Conservation (phyloP, 2,329 filamentous ascomycete species). For the Arthrinium puccinioides region DNA sequence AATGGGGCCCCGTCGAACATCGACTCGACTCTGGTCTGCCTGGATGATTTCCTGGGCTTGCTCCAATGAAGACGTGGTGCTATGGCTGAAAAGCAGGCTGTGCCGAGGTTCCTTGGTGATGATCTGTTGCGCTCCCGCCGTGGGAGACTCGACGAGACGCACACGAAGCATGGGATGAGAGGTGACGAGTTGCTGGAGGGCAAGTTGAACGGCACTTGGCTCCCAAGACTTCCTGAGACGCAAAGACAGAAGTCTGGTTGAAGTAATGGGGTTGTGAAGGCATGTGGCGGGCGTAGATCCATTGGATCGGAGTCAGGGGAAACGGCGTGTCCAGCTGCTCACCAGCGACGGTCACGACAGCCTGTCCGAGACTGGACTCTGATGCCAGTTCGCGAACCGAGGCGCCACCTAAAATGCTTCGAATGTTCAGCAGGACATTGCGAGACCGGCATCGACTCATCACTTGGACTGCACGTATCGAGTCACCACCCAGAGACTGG, state of each 20-base stretch:
- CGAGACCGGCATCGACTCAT: too few relatives aligned
- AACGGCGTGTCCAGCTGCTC: too few relatives aligned
- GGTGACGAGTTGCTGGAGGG: slow-evolving; percentile 17
- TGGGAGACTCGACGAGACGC: neutral
- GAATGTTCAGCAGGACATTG: too few relatives aligned
- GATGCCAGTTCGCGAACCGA: too few relatives aligned
- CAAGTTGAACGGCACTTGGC: slow-evolving; percentile 7
- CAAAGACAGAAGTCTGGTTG: slow-evolving; percentile 32
- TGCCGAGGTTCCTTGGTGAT: neutral
- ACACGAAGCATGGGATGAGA: slow-evolving; percentile 18
- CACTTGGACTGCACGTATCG: too few relatives aligned
- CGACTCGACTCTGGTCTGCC: slow-evolving; percentile 6
- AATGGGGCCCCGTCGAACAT: slow-evolving; percentile 15
- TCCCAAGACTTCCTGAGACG: slow-evolving; percentile 20
- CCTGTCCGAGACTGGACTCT: too few relatives aligned
- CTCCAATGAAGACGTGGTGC: neutral
- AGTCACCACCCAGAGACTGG: too few relatives aligned
- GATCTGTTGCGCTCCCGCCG: neutral
- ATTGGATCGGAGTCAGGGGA: too few relatives aligned
- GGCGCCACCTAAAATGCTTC: too few relatives aligned
- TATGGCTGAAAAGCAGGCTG: neutral
- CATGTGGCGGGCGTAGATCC: too few relatives aligned
- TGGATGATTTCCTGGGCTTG: neutral
- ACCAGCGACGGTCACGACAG: too few relatives aligned
- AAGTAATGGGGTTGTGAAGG: too few relatives aligned